phyloP scores from a whole-genome alignment of 352 stramenopile genomes.

The Globisporangium barbulae region DNA sequence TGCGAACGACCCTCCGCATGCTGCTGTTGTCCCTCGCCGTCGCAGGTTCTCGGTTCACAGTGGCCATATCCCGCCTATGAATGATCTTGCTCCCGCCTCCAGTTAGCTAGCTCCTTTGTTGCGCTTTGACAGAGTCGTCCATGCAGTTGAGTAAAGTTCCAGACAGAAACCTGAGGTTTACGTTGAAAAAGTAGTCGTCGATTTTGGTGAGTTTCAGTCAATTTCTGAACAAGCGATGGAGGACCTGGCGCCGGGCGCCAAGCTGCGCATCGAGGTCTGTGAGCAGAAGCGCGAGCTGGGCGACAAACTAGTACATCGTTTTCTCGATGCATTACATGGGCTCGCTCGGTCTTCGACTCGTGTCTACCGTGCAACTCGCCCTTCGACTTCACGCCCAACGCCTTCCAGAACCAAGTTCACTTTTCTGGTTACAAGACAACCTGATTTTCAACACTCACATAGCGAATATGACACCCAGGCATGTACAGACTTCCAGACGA shows the following conservation, averaged over 20 bases:
- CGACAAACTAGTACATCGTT: constrained; percentile 43
- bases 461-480: no score
- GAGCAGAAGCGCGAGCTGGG: constrained; percentile 70
- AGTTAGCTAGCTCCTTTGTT: background rate
- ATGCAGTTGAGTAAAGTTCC: background rate
- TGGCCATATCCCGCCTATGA: background rate
- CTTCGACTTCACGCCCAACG: constrained; percentile 94
- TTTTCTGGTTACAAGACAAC: no score
- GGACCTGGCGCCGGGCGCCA: constrained; percentile 57
- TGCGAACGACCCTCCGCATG: background rate
- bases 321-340: constrained; percentile 96
- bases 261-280: constrained; percentile 70
- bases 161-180: background rate
- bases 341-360: constrained; percentile 96
- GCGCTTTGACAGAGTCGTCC: background rate
- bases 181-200: background rate
- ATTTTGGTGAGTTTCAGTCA: background rate
- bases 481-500: constrained; percentile 71
- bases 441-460: no score
- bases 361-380: constrained; percentile 92
- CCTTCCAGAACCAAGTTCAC: background rate
- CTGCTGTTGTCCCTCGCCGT: background rate
- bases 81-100: background rate
- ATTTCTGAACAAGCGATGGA: constrained; percentile 47
- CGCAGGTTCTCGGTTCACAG: constrained; percentile 11